Evolutionary conservation across 2,329 filamentous ascomycete genomes (phyloP).

Genomic region (Bipolaris oryzae): DNA sequence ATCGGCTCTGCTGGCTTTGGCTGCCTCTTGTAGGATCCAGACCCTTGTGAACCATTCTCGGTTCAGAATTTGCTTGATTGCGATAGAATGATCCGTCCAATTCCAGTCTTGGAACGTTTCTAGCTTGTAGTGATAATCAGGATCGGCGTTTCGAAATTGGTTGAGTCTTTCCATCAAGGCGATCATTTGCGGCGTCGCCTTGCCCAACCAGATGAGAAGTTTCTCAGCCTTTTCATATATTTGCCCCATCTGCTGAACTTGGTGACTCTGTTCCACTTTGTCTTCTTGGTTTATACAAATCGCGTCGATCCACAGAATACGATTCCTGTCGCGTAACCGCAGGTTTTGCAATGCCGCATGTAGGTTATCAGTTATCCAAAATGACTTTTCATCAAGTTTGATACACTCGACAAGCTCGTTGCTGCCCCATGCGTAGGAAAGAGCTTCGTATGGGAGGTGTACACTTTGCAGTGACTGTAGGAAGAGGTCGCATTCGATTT

Average conservation of each 20-base stretch:
- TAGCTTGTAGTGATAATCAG: not conserved
- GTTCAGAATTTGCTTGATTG: not conserved
- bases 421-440: not conserved
- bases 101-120: not conserved
- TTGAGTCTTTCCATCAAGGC: not conserved
- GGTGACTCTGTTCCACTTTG: not conserved
- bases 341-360: not conserved
- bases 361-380: not conserved
- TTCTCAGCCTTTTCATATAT: not conserved
- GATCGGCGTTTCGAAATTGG: not conserved
- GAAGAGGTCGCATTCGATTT: not conserved
- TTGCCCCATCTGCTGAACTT: not conserved
- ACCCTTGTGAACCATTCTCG: slow-evolving; percentile 28
- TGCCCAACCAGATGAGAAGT: not conserved
- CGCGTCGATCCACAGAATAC: not conserved
- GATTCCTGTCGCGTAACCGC: not conserved
- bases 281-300: slow-evolving; percentile 1
- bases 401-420: not conserved
- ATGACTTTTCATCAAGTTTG: not conserved
- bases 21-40: slow-evolving; percentile 33
- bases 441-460: not conserved
- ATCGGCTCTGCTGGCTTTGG: slow-evolving; percentile 22
- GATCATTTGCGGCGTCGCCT: not conserved
- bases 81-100: not conserved
- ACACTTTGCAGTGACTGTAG: not conserved